Evolutionary conservation across 2,329 filamentous ascomycete species (phyloP), one percentile per base, ranked within the genome.

Genomic region (Diaporthe longicolla): DNA sequence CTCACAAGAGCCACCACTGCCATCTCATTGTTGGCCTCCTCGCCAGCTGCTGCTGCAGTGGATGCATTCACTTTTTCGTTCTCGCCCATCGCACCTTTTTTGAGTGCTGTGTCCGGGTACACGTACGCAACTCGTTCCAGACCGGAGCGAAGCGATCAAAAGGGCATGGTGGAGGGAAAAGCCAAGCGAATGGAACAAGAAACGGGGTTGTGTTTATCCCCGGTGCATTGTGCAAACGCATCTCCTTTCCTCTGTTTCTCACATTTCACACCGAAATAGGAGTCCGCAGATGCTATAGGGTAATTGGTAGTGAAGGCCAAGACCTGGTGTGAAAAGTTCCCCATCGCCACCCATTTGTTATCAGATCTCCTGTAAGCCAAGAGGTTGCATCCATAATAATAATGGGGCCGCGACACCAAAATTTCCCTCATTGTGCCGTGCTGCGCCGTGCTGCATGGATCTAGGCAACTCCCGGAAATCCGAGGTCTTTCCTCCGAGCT

Each of bases 311-410:
- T 19, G 9, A 32, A 13, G 32, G 55, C 55, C 55, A 58, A 58
- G 55, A 37, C 55, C n/a, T 37, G 24, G 13, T 54, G 50, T 13
- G 19, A 58, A 35, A 37, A 37, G 9, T n/a, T 58, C 32, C n/a
- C 55, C 32, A 11, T 24, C 9, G 32, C 55, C 32, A 24, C 37
- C 24, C 21, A 4, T 24, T 29, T 5, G 32, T 58, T 58, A 37
- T 58, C 55, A 58, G 52, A 55, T 55, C 52, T 29, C 52, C 52
- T 55, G 52, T 29, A 19, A 21, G 55, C 55, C 55, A 58, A 58
- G 55, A 35, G 21, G 19, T n/a, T 11, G 32, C 55, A 58, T 15
- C 32, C 55, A 58, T 21, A 7, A n/a, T 11, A 24, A 35, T 37
- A 24, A 26, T 58, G 55, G 55, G 32, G 55, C 32, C 32, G 21